Evolutionary conservation across 768 basidiomycete species (phyloP), one percentile per base, ranked within the genome.

Genomic region (Melanogaster broomeanus): DNA sequence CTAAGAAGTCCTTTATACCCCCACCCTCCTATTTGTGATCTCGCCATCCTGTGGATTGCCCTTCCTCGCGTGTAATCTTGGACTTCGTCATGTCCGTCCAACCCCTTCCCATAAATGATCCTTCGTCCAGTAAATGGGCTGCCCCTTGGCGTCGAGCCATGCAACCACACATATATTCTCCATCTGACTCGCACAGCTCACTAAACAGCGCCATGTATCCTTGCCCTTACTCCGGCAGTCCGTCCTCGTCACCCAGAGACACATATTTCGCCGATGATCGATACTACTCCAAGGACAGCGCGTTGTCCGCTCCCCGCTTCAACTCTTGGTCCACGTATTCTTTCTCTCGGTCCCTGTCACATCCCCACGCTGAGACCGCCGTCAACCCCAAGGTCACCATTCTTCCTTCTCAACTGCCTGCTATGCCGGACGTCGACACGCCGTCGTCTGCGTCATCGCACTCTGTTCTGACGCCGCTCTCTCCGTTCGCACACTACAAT

Each of bases 91-190:
- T 71, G 49, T 63, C 67, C 57, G 55, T 57, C 48, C 64, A 69
- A 56, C 67, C 61, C 58, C 65, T 57, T 57, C 58, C 60, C 42
- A 53, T 57, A 34, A 47, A 59, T 57, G 59, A 62, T 58, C 53
- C 44, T 55, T 57, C 67, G 38, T 41, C 66, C 52, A 19, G 49
- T 47, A 55, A 56, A 25, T 61, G 61, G 35, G 51, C 34, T 49
- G 46, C 53, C 18, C 42, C 48, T 57, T 49, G 31, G 43, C 28
- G 53, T 40, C 48, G 30, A 30, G 38, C 30, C 31, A 48, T 61
- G 53, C 61, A 61, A 11, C 69, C 67, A 4, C 52, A 69, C 59
- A 71, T 69, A 69, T 71, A 61, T 56, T 67, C 56, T 0, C 57
- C 64, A 48, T 58, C 67, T 41, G 58, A 71, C 25, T 42, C 59